Conservation (phyloP, 306 rosid species). For the Acacia confusa region DNA sequence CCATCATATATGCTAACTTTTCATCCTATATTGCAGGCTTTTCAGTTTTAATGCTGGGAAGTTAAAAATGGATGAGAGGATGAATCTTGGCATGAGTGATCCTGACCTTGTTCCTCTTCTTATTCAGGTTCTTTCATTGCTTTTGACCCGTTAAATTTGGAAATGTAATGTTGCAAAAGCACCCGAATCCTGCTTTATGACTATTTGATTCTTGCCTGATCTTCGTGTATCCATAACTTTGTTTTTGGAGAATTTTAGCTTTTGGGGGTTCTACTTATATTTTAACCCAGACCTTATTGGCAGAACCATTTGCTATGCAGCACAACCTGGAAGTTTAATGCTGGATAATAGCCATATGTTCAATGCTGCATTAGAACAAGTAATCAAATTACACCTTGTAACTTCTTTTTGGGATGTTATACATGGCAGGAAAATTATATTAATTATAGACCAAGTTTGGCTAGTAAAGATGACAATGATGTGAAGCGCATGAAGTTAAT, state of each 20-base stretch:
- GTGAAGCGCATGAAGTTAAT: slow-evolving; percentile 77
- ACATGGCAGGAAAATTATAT: slow-evolving; percentile 87
- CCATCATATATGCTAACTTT: slow-evolving; percentile 16
- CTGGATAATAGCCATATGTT: not conserved
- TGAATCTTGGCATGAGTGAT: slow-evolving; percentile 92
- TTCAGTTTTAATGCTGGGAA: slow-evolving; percentile 79
- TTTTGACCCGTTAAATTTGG: slow-evolving; percentile 9
- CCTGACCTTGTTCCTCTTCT: slow-evolving; percentile 92
- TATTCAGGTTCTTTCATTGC: slow-evolving; percentile 63
- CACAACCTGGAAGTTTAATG: slow-evolving; percentile 26
- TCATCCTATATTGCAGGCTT: slow-evolving; percentile 60
- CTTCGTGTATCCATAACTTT: slow-evolving; percentile 20
- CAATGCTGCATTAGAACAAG: slow-evolving; percentile 1
- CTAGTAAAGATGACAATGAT: slow-evolving; percentile 74
- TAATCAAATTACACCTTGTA: slow-evolving; percentile 13
- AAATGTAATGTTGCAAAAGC: slow-evolving; percentile 17
- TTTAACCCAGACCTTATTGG: not conserved
- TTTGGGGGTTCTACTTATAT: slow-evolving; percentile 15
- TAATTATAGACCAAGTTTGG: slow-evolving; percentile 75
- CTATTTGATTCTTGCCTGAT: slow-evolving; percentile 11
- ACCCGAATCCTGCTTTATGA: not conserved
- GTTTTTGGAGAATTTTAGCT: not conserved
- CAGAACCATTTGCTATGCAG: not conserved
- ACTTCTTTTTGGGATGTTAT: slow-evolving; percentile 20
- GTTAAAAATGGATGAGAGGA: slow-evolving; percentile 84